phyloP scores from a whole-genome alignment of 192 early-diverging fungal genomes.

The Kickxella alabastrina region DNA sequence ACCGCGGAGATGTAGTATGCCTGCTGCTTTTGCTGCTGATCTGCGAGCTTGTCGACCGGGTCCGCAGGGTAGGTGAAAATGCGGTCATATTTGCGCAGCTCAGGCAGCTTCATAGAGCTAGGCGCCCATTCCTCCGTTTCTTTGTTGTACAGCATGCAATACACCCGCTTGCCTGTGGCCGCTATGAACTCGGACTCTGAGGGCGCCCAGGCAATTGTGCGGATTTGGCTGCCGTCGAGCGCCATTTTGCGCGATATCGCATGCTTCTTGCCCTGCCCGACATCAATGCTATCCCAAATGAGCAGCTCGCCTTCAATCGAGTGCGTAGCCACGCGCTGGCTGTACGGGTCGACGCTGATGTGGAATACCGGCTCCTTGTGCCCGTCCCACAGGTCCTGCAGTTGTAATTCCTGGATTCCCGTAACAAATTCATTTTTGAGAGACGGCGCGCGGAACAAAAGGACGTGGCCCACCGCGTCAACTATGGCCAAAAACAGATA shows the following conservation, averaged over 20 bases:
- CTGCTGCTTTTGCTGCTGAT: background rate
- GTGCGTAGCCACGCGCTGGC: conserved; percentile 42
- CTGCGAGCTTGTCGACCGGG: background rate
- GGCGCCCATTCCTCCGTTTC: conserved; percentile 31
- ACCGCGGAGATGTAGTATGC: conserved; percentile 45
- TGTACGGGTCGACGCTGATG: conserved; percentile 52
- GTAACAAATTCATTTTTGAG: background rate
- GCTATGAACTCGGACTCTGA: conserved; percentile 45
- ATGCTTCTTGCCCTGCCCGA: background rate
- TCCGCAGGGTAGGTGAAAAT: conserved; percentile 44
- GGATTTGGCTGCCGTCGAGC: conserved; percentile 37
- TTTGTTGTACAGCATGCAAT: conserved; percentile 22
- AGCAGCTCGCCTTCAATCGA: conserved; percentile 46
- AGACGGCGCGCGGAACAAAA: conserved; percentile 14
- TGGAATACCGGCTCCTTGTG: conserved; percentile 47
- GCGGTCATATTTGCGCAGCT: conserved; percentile 32
- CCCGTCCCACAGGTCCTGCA: conserved; percentile 42
- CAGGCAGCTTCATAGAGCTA: conserved; percentile 16
- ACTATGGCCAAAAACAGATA: conserved; percentile 10
- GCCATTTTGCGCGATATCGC: conserved; percentile 38
- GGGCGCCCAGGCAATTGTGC: conserved; percentile 51
- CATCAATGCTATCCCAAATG: conserved; percentile 32
- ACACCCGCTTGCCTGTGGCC: conserved; percentile 35
- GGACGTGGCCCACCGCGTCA: conserved; percentile 40
- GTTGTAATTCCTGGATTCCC: background rate